A percentile compares a stretch with the other conserved stretches of the same genome.
Conservation (phyloP, 1,284 basidiomycete species). For the Cryptococcus sp. region DNA sequence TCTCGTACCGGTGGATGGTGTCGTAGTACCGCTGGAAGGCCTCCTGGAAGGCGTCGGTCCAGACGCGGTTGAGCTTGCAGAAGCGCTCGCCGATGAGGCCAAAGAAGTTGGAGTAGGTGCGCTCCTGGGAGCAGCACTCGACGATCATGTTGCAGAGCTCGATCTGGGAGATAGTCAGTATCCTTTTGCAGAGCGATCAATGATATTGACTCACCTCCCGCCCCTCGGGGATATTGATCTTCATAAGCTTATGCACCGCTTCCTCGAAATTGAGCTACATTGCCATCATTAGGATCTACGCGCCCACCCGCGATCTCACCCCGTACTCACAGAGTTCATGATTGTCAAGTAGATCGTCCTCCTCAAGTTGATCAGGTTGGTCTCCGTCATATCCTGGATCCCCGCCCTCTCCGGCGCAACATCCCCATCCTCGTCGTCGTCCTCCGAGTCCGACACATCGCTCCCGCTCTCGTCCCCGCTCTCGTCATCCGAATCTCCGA, state of each 20-base stretch:
- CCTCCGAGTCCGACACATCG: conserved; percentile 64
- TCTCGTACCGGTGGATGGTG: conserved; percentile 98
- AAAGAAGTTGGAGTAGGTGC: conserved; percentile 94
- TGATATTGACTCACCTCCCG: conserved; percentile 67
- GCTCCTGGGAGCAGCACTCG: conserved; percentile 99
- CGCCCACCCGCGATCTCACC: background rate
- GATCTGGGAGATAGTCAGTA: conserved; percentile 56
- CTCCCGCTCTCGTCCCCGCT: conserved; percentile 63
- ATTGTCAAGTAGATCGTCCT: conserved; percentile 95
- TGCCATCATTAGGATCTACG: background rate
- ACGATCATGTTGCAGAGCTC: conserved; percentile 98
- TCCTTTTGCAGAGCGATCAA: background rate
- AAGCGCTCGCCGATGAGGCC: conserved; percentile 94
- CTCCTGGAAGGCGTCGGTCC: conserved; percentile 84
- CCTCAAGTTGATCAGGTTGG: conserved; percentile 91
- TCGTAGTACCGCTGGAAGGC: conserved; percentile 90
- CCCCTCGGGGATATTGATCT: conserved; percentile 85
- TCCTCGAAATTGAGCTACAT: conserved; percentile 84
- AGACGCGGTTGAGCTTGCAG: conserved; percentile 89
- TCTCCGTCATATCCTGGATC: conserved; percentile 92
- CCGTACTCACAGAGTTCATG: conserved; percentile 72
- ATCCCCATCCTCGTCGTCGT: conserved; percentile 60
- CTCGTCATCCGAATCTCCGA: conserved; percentile 62
- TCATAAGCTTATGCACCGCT: conserved; percentile 95
- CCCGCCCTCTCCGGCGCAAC: conserved; percentile 72